Conservation (phyloP, 768 basidiomycete species). For the Mrakia blollopis region DNA sequence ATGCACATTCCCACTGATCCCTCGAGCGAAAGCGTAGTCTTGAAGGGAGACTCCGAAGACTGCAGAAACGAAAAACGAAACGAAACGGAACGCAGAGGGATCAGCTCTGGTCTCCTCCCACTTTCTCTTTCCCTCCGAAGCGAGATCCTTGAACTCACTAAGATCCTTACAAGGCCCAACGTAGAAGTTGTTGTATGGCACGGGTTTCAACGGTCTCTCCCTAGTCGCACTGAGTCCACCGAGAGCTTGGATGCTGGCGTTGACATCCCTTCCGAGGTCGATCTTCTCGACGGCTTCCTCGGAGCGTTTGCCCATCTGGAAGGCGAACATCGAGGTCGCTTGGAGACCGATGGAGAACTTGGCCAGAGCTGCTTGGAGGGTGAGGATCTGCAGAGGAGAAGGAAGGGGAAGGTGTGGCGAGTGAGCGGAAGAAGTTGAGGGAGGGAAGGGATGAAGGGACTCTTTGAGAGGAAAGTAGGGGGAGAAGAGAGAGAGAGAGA, state of each 20-base stretch:
- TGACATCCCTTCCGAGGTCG: slow-evolving; percentile 15
- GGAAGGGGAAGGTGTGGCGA: too few species aligned
- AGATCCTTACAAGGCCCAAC: slow-evolving; percentile 24
- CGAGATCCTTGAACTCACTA: neutral
- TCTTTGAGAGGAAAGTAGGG: neutral
- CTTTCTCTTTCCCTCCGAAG: neutral
- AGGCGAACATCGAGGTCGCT: slow-evolving; percentile 26
- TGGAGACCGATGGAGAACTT: slow-evolving; percentile 26
- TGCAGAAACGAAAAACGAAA: neutral
- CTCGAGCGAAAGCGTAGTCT: slow-evolving; percentile 31
- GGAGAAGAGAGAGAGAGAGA: too few species aligned
- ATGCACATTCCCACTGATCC: neutral
- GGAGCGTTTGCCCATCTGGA: slow-evolving; percentile 23
- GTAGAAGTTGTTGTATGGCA: slow-evolving; percentile 25
- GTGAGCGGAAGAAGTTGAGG: neutral
- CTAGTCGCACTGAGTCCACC: neutral
- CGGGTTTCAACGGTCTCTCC: neutral
- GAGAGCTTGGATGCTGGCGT: slow-evolving; percentile 11
- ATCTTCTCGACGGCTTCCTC: slow-evolving; percentile 26
- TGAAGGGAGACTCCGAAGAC: slow-evolving; percentile 19
- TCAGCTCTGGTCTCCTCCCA: neutral
- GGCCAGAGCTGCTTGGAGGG: slow-evolving; percentile 17
- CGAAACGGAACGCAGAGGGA: neutral
- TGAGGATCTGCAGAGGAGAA: neutral
- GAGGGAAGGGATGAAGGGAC: too few species aligned